A percentile compares a stretch with the other conserved stretches of the same genome.
These are phyloP conservation scores for Aureococcus anophagefferens DNA, from an alignment of 108 stramenopile genomes.

Conservation along the genomic window DNA sequence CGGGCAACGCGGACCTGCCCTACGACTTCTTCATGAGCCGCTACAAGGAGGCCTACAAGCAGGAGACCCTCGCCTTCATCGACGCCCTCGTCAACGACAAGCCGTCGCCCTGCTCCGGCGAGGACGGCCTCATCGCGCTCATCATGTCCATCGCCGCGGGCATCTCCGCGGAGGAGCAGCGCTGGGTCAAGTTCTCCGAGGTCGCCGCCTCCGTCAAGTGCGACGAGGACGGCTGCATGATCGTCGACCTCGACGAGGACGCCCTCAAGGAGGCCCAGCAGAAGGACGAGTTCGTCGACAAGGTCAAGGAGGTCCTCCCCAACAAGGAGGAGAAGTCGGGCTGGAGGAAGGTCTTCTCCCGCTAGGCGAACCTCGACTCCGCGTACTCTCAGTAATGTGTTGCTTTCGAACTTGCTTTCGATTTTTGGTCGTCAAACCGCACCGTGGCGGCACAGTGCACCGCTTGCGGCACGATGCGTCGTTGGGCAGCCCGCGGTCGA, in stretches of 20 bases:
- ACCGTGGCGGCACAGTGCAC: too few species aligned
- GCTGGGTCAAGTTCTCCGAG: conserved; percentile 75
- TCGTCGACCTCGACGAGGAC: not conserved
- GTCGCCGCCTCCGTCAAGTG: conserved; percentile 62
- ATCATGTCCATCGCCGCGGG: conserved; percentile 90
- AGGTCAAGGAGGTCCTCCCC: too few species aligned
- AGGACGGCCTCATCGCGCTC: conserved; percentile 85
- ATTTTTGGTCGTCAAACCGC: too few species aligned
- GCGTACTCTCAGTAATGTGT: too few species aligned
- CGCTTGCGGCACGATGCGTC: too few species aligned
- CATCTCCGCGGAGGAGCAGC: conserved; percentile 67
- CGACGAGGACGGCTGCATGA: not conserved
- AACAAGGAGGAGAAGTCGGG: too few species aligned
- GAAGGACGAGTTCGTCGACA: not conserved
- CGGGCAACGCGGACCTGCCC: conserved; percentile 94
- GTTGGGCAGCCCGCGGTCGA: too few species aligned
- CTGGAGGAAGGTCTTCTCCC: too few species aligned
- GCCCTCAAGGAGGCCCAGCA: not conserved
- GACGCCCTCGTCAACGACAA: conserved; percentile 79
- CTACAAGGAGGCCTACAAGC: conserved; percentile 87
- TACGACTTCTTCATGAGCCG: conserved; percentile 86
- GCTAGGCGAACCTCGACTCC: too few species aligned
- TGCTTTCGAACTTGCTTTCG: too few species aligned
- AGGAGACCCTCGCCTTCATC: conserved; percentile 83
- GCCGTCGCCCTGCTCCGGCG: conserved; percentile 82